These are phyloP conservation scores for Amanita rimosa DNA, from an alignment of 768 basidiomycete genomes.

Conservation along the genomic window DNA sequence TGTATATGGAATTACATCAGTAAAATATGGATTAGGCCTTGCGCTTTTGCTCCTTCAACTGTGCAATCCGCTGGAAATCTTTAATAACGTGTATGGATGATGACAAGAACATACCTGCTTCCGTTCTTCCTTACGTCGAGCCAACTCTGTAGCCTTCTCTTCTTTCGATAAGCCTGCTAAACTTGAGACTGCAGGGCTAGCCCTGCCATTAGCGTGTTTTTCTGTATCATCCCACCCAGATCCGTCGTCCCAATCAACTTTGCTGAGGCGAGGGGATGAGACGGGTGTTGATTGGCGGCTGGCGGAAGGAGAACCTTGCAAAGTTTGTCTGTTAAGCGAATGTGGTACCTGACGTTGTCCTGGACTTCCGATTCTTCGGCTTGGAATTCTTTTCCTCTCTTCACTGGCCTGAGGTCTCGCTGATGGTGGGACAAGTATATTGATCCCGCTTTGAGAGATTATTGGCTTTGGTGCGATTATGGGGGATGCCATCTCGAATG, in stretches of 20 bases:
- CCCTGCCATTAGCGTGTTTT: not conserved
- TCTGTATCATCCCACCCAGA: slow-evolving; percentile 15
- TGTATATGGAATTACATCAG: slow-evolving; percentile 20
- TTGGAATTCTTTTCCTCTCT: not conserved
- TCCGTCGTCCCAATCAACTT: slow-evolving; percentile 14
- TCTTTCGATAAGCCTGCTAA: slow-evolving; percentile 64
- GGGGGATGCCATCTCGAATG: slow-evolving; percentile 58
- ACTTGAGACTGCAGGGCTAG: slow-evolving; percentile 13
- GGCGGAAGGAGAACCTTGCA: slow-evolving; percentile 4
- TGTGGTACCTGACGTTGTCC: not conserved
- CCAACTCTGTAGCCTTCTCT: slow-evolving; percentile 91
- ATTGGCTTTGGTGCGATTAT: slow-evolving; percentile 10
- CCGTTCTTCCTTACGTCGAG: slow-evolving; percentile 81
- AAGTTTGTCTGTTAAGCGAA: not conserved
- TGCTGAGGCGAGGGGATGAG: slow-evolving; percentile 12
- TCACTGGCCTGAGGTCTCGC: not conserved
- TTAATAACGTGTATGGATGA: not conserved
- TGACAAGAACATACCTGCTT: slow-evolving; percentile 52
- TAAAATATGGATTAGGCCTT: slow-evolving; percentile 13
- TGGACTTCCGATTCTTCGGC: not conserved
- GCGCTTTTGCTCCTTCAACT: slow-evolving; percentile 76
- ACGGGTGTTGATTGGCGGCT: slow-evolving; percentile 14
- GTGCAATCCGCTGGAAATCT: slow-evolving; percentile 52
- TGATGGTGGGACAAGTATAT: slow-evolving; percentile 5
- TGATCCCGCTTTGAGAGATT: not conserved